phyloP scores from a whole-genome alignment of 306 rosid genomes.

The Castanea sativa region DNA sequence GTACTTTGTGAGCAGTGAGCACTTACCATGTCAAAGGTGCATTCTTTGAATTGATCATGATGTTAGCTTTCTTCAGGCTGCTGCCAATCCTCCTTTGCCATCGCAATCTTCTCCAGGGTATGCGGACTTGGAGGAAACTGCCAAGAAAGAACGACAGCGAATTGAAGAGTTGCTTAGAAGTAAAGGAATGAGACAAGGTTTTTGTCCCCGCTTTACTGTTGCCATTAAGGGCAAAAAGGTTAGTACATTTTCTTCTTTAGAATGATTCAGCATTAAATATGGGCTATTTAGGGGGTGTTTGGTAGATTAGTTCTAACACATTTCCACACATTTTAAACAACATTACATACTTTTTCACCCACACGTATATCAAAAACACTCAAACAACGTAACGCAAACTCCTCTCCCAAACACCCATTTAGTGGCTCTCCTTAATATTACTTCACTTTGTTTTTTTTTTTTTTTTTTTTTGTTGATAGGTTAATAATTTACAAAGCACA shows the following conservation, averaged over 20 bases:
- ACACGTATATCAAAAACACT: too few species aligned
- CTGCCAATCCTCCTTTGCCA: conserved; percentile 23
- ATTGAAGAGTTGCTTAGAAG: conserved; percentile 51
- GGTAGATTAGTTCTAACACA: too few species aligned
- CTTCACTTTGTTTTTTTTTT: not conserved
- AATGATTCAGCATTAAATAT: not conserved
- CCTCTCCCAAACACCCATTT: not conserved
- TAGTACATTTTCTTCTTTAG: not conserved
- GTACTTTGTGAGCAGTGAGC: not conserved
- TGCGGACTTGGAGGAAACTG: conserved; percentile 45
- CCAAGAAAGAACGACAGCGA: conserved; percentile 53
- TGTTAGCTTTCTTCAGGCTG: conserved; percentile 23
- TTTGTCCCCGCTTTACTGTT: conserved; percentile 66
- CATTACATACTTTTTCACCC: too few species aligned
- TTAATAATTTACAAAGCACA: too few species aligned
- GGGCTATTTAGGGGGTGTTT: not conserved
- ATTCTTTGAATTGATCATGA: conserved; percentile 8
- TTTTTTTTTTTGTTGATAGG: too few species aligned
- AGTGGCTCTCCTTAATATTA: not conserved
- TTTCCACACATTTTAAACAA: too few species aligned
- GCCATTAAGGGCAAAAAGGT: conserved; percentile 87
- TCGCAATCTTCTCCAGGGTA: conserved; percentile 23
- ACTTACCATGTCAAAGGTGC: not conserved
- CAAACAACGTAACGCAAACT: too few species aligned
- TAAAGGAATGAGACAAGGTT: conserved; percentile 50